Evolutionary conservation across 129 eudicot species (phyloP), one percentile per base, ranked within the genome.

Genomic region (Tagetes erecta): DNA sequence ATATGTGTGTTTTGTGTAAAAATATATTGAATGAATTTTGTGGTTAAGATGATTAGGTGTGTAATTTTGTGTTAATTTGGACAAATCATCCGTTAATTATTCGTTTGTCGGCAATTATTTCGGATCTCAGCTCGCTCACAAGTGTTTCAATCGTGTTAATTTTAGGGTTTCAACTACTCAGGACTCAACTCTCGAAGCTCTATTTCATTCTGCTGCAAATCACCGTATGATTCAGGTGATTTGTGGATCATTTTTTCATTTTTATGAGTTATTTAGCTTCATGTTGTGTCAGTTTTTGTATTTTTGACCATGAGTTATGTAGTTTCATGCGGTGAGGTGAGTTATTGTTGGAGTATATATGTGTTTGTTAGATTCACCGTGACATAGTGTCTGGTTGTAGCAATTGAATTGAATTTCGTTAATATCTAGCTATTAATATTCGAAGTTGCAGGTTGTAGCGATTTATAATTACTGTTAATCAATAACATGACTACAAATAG

Each of bases 41-140:
- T 57, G 70, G 75, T 57, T 77, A 58, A 35, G 35, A 38, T 47
- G 60, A 73, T 39, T 70, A 42, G 64, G 71, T 60, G 38, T 52
- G 67, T 50, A 5, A 14, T 14, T 14, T 65, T 30, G 47, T 60
- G 36, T 42, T 67, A 40, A 9, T 44, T 33, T 55, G 70, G 73
- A 56, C 27, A 58, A 31, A 20, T 70, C 53, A 76, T 45, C 50
- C 68, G 75, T 68, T 67, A 68, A 52, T 68, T 83, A 31, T 70
- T 77, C 62, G 64, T 74, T 80, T 78, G 71, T 64, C 47, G 74
- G 78, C 88, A 67, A 57, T 80, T 70, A 82, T 79, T 79, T 68
- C 84, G 91, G 95, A 88, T 88, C 95, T 83, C 72, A 71, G 52
- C 78, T 78, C 50, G 72, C 62, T 77, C 66, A 64, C 36, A 59